Evolutionary conservation across 23 red algal species (phyloP).

Genomic region (Gracilaria vermiculophylla): DNA sequence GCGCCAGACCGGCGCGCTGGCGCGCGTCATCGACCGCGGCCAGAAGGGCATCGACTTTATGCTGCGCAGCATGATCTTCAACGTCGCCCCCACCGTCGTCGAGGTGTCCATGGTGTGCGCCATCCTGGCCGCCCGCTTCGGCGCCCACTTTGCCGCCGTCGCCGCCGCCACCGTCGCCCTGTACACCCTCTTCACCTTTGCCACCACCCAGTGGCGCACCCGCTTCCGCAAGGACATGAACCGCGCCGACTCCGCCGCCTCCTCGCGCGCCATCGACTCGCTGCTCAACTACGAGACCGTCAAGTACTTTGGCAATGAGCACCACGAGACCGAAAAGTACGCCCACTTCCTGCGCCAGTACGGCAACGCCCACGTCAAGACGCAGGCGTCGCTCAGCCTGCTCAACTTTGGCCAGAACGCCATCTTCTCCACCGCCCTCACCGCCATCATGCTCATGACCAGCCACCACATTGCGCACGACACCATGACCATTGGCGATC

Average conservation of each 20-base stretch:
- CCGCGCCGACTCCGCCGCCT: conserved; percentile 84
- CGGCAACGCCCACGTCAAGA: conserved; percentile 92
- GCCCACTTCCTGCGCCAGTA: conserved; percentile 74
- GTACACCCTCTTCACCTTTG: conserved; percentile 92
- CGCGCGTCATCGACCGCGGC: conserved; percentile 90
- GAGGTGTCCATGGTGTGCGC: conserved; percentile 90
- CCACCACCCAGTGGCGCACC: conserved; percentile 90
- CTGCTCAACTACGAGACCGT: conserved; percentile 99
- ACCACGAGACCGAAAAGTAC: conserved; percentile 89
- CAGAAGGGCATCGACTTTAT: conserved; percentile 98
- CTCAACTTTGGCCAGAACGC: conserved; percentile 99
- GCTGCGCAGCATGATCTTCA: conserved; percentile 95
- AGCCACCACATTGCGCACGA: conserved; percentile 73
- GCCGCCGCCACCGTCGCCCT: conserved; percentile 66
- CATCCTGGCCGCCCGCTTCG: conserved; percentile 75
- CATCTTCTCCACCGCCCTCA: conserved; percentile 91
- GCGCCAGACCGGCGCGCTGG: conserved; percentile 80
- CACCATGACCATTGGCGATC: conserved; percentile 90
- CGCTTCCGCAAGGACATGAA: conserved; percentile 96
- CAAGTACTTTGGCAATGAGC: conserved; percentile 97
- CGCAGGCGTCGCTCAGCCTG: conserved; percentile 76
- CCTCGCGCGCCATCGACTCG: conserved; percentile 87
- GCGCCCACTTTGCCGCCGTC: conserved; percentile 67
- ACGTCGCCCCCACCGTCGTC: conserved; percentile 83
- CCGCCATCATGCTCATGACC: conserved; percentile 96